Evolutionary conservation across 805 yeast species (phyloP).

Genomic region (Yamadazyma paraphyllophila): DNA sequence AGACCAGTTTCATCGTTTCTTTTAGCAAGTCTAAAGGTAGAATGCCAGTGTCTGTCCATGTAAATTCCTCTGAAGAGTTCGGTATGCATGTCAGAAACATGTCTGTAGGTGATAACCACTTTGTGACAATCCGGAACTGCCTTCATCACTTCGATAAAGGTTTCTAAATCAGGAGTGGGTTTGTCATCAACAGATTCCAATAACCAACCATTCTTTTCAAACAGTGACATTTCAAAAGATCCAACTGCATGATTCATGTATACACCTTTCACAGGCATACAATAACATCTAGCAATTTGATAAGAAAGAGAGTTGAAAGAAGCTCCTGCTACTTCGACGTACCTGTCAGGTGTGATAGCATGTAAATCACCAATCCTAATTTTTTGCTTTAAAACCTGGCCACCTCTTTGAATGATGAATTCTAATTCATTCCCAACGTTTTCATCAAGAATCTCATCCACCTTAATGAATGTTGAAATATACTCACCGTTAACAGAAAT

Average conservation of each 20-base stretch:
- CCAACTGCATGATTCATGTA: slow-evolving; percentile 76
- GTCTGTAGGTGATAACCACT: slow-evolving; percentile 70
- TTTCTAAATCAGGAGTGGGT: slow-evolving; percentile 71
- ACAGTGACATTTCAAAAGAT: slow-evolving; percentile 59
- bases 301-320: slow-evolving; percentile 82
- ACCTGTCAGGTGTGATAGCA: slow-evolving; percentile 76
- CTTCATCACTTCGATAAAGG: slow-evolving; percentile 76
- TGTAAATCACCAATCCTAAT: slow-evolving; percentile 75
- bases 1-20: slow-evolving; percentile 56
- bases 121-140: slow-evolving; percentile 71
- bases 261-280: slow-evolving; percentile 83
- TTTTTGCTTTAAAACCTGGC: slow-evolving; percentile 48
- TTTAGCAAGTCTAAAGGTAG: slow-evolving; percentile 64
- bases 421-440: slow-evolving; percentile 59
- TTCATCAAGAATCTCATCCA: slow-evolving; percentile 80
- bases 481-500: slow-evolving; percentile 65
- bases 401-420: slow-evolving; percentile 71
- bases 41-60: slow-evolving; percentile 84
- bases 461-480: slow-evolving; percentile 68
- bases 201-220: slow-evolving; percentile 74
- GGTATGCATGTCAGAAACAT: slow-evolving; percentile 76
- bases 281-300: slow-evolving; percentile 82
- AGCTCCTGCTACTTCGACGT: slow-evolving; percentile 82
- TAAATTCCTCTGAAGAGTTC: slow-evolving; percentile 63
- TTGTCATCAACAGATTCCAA: slow-evolving; percentile 73